Base-by-base conservation (phyloP, 2,329 filamentous ascomycete genomes). In the Fusarium nisikadoi region DNA sequence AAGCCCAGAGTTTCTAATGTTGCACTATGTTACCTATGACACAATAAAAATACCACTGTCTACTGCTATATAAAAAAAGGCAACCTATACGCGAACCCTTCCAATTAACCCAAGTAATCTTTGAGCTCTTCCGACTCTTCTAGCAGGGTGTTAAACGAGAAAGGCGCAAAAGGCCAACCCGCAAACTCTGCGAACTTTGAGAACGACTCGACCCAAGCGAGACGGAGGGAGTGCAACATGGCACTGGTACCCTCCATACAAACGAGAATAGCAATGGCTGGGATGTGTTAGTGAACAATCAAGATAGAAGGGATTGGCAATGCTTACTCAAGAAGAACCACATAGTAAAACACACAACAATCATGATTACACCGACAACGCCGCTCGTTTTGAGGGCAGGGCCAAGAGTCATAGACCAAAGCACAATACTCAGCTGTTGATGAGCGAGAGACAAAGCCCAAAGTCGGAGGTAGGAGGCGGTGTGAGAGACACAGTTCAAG, bases 191-290 rank as follows among this genome's bases (percentile, higher is more conserved):
- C 97, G 86, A 97, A 95, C 86, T 97, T 97, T 84, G 94, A 97
- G 90, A 98, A 98, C 23, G 95, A 95, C 83, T 98, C 95, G 71
- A 98, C 95, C 95, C 95, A 98, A 77, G 97, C 95, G 79, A 98
- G 85, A 86, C 95, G 90, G 76, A 98, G 88, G 68, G 92, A 94
- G 85, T 97, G 94, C 84, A 97, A 87, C 95, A 98, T 98, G 77
- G 95, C 95, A 83, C 93, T 95, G 36, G 95, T 97, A 73, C 95
- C 95, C 82, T 98, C 95, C 95, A 98, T 98, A 77, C 96, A 90
- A 76, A 96, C 95, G 64, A 98, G 86, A 73, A 98, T 88, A 71
- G 83, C 83, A 73, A 85, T 84, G 33, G 83, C 83, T 84, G 23
- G 11, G 27, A 6, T 14, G 11, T 19, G 71, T 83, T 74, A 83